A percentile compares a stretch with the other conserved stretches of the same genome.
Conservation (phyloP, 805 yeast species). For the Blastobotrys americana region DNA sequence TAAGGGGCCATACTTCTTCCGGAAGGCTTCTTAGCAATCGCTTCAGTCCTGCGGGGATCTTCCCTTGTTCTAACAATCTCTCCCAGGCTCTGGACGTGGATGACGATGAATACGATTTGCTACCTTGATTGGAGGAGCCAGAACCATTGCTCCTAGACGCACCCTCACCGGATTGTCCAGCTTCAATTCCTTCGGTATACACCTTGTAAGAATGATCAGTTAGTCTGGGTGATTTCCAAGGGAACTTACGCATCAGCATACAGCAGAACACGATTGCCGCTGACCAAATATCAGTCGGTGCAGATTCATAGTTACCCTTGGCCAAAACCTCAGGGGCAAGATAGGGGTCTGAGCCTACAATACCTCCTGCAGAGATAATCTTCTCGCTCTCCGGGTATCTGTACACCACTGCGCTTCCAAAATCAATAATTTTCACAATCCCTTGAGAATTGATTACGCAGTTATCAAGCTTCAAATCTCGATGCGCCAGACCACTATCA, state of each 20-base stretch:
- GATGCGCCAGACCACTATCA: conserved; percentile 77
- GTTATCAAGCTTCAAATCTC: conserved; percentile 87
- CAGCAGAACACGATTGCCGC: conserved; percentile 86
- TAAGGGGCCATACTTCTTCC: conserved; percentile 50
- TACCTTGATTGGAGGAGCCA: not conserved
- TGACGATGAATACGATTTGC: conserved; percentile 4
- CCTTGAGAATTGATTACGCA: conserved; percentile 82
- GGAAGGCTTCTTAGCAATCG: conserved; percentile 68
- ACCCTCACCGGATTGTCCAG: conserved; percentile 37
- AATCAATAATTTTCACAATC: conserved; percentile 83
- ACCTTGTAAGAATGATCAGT: conserved; percentile 76
- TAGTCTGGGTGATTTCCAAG: conserved; percentile 87
- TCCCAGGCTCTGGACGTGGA: conserved; percentile 13
- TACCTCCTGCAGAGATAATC: conserved; percentile 70
- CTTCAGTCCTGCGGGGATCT: conserved; percentile 46
- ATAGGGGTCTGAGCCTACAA: conserved; percentile 84
- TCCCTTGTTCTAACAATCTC: conserved; percentile 25
- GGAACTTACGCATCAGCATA: conserved; percentile 85
- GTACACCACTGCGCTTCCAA: conserved; percentile 89
- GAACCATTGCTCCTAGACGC: too few species aligned
- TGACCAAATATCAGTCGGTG: conserved; percentile 94
- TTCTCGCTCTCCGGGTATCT: conserved; percentile 75
- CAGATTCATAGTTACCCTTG: conserved; percentile 75
- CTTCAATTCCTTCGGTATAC: conserved; percentile 47
- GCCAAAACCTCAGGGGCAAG: conserved; percentile 89